Percentiles rank a stretch among this genome's conserved stretches.
Conservation (phyloP, 129 eudicot species). For the Flaveria trinervia region DNA sequence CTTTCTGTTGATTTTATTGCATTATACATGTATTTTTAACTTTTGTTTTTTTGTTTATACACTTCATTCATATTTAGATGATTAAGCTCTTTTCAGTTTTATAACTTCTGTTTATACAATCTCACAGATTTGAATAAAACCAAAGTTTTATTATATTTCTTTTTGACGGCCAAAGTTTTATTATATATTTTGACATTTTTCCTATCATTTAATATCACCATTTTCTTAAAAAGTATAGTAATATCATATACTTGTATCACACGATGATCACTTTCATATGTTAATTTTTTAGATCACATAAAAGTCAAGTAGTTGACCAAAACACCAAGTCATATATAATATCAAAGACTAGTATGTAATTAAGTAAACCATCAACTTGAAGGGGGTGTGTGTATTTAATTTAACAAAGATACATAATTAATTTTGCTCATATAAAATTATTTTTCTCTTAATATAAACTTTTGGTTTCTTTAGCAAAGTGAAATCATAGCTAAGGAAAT, state of each 20-base stretch:
- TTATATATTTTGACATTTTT: background rate
- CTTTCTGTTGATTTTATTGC: too few species aligned
- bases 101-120: background rate
- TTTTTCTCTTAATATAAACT: too few species aligned
- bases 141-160: background rate
- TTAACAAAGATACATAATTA: background rate
- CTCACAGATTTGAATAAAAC: background rate
- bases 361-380: background rate
- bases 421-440: too few species aligned
- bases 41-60: too few species aligned
- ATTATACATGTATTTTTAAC: too few species aligned
- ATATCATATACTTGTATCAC: too few species aligned
- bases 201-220: background rate
- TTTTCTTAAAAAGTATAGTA: too few species aligned
- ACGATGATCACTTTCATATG: background rate
- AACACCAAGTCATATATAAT: background rate
- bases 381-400: background rate
- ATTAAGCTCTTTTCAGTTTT: background rate
- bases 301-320: conserved; percentile 15
- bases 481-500: too few species aligned
- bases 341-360: background rate
- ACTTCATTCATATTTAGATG: too few species aligned
- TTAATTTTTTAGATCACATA: background rate
- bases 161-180: too few species aligned
- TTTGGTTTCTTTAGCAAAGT: too few species aligned